Evolutionary conservation across 2,329 filamentous ascomycete genomes (phyloP), one percentile per base, ranked within the genome.

Genomic region (Escovopsis sp.): DNA sequence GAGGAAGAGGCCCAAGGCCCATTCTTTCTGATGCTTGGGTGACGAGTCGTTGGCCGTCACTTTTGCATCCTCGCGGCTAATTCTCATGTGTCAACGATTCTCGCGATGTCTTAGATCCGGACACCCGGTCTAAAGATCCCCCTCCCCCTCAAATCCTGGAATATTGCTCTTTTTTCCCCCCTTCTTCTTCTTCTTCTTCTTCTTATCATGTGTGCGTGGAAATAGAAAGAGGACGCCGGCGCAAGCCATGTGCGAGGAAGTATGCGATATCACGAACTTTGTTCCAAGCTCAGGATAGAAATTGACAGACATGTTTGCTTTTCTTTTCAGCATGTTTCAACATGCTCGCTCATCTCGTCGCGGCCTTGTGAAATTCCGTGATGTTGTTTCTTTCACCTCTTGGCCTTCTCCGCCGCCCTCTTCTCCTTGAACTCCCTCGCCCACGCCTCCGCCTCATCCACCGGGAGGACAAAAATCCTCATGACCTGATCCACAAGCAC

Each of bases 401-500:
- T 44, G 47, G 48, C 55, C 53, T 45, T 67, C 54, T 70, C 67
- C 3, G 63, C 65, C 4, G 67, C 70, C 61, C 76, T 84, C 57
- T 84, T 79, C 53, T 67, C 72, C 67, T 95, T 96, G 58, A 87
- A 88, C 51, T 91, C 83, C 48, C 75, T 72, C 31, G 94, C 79
- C 80, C 88, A 98, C n/a, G 59, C 70, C 8, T 71, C 71, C 1
- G 82, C 79, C 61, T 76, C 77, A 3, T 59, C 62, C 53, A 73
- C 80, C 0, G 89, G 89, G 48, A 98, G 70, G 2, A 96, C 76
- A 56, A 84, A 87, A 27, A 98, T 76, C 55, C 70, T 78, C 20
- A 96, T 74, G 47, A 96, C 63, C 27, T 85, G 82, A 61, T 98
- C 89, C 37, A 94, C 78, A 9, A 98, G 71, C 63, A 94, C 88